phyloP scores from a whole-genome alignment of 2,329 filamentous ascomycete species.

The Ceratocystis smalleyi region DNA sequence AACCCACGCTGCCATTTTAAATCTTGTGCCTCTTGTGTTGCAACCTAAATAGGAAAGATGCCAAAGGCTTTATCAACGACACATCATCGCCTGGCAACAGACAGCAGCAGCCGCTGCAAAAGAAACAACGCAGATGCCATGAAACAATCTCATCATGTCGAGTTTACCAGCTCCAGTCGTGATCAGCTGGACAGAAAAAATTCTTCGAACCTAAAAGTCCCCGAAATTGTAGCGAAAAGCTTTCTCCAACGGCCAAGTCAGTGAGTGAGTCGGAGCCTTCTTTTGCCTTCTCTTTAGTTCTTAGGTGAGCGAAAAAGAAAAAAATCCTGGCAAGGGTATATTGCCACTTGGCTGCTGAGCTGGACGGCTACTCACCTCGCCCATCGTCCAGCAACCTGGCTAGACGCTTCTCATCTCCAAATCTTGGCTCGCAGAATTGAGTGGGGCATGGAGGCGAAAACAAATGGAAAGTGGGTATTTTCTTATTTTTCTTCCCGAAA shows the following conservation, averaged over 20 bases:
- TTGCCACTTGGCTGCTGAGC: neutral
- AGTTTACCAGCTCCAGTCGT: too few species aligned
- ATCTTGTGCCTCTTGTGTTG: neutral
- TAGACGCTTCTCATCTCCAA: neutral
- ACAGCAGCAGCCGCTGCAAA: neutral
- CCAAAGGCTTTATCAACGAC: neutral
- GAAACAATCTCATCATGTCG: neutral
- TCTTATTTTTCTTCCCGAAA: neutral
- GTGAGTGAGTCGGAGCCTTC: neutral
- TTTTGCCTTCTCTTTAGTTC: neutral
- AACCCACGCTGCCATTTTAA: neutral
- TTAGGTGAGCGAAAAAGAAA: neutral
- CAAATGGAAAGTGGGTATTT: neutral
- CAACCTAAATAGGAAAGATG: conserved; percentile 4
- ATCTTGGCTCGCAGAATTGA: neutral
- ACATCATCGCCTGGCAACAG: neutral
- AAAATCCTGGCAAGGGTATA: neutral
- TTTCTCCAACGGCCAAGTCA: neutral
- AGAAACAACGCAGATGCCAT: neutral
- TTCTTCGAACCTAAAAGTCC: too few species aligned
- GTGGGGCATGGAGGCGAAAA: neutral
- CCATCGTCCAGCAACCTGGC: neutral
- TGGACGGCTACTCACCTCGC: neutral
- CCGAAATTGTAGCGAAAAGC: too few species aligned
- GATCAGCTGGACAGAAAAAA: too few species aligned